A percentile compares a stretch with the other conserved stretches of the same genome.
Conservation (phyloP, 176 grass and related monocot genomes). For the Eleusine coracana region DNA sequence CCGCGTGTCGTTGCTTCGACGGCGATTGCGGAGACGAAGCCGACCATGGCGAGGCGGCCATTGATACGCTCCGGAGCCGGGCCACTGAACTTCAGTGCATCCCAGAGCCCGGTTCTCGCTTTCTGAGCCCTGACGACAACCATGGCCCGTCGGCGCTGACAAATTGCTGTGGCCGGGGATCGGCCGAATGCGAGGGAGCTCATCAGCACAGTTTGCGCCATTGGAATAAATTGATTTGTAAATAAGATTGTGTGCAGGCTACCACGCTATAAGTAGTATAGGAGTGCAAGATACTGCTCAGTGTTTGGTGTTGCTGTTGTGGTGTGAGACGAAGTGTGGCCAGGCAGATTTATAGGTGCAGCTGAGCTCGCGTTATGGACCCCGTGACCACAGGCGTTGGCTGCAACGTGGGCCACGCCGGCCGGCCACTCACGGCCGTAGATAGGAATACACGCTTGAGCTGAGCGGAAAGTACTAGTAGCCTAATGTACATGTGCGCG, state of each 20-base stretch:
- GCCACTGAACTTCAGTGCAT: constrained; percentile 57
- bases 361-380: neutral
- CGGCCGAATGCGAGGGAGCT: neutral
- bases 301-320: too few relatives aligned
- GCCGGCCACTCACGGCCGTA: neutral
- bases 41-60: constrained; percentile 65
- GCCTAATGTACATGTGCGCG: neutral
- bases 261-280: too few relatives aligned
- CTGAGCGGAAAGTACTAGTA: too few relatives aligned
- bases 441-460: neutral
- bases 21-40: constrained; percentile 56
- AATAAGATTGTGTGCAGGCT: too few relatives aligned
- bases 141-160: neutral
- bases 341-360: neutral
- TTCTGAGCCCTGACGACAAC: constrained; percentile 34
- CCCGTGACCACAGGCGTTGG: too few relatives aligned
- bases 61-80: constrained; percentile 73
- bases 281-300: too few relatives aligned
- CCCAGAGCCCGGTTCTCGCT: constrained; percentile 30
- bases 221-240: neutral
- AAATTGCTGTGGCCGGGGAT: neutral
- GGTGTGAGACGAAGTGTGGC: too few relatives aligned
- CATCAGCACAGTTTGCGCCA: constrained; percentile 17
- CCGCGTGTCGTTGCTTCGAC: constrained; percentile 47
- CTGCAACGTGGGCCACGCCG: neutral